phyloP scores from a whole-genome alignment of 179 eudicot genomes.

The Spinacia oleracea region DNA sequence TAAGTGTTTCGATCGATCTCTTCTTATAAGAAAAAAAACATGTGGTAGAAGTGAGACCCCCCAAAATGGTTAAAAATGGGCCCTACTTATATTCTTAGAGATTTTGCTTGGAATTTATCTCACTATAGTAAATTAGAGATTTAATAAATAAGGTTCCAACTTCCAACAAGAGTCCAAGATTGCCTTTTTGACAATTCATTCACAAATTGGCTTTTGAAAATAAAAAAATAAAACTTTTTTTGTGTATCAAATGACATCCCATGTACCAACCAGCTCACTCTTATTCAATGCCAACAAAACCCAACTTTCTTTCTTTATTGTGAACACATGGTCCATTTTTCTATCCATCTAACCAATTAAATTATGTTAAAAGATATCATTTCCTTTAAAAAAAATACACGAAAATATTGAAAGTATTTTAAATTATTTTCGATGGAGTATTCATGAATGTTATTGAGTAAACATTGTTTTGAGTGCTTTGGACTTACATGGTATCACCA shows the following conservation, averaged over 20 bases:
- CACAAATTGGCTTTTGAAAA: slow-evolving; percentile 3
- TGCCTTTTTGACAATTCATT: slow-evolving; percentile 6
- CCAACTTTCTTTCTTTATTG: not conserved
- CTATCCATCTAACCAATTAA: not conserved
- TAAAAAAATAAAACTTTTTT: not conserved
- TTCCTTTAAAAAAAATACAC: too few relatives aligned
- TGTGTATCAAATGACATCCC: slow-evolving; percentile 4
- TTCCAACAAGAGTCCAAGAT: slow-evolving; percentile 13
- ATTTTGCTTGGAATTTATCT: not conserved
- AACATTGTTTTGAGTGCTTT: too few relatives aligned
- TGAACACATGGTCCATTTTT: not conserved
- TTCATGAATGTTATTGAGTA: too few relatives aligned
- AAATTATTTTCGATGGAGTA: too few relatives aligned
- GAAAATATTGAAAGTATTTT: too few relatives aligned
- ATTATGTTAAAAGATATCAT: not conserved
- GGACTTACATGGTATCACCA: too few relatives aligned
- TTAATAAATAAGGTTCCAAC: not conserved
- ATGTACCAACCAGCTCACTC: slow-evolving; percentile 1
- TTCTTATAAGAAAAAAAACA: too few relatives aligned
- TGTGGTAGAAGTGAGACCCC: too few relatives aligned
- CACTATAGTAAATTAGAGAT: too few relatives aligned
- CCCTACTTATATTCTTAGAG: not conserved
- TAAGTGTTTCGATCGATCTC: too few relatives aligned
- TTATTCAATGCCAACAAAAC: not conserved
- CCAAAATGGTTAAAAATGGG: not conserved